A percentile compares a stretch with the other conserved stretches of the same genome.
Evolutionary conservation across 352 stramenopile species (phyloP).

Genomic region (Phytophthora rubi): DNA sequence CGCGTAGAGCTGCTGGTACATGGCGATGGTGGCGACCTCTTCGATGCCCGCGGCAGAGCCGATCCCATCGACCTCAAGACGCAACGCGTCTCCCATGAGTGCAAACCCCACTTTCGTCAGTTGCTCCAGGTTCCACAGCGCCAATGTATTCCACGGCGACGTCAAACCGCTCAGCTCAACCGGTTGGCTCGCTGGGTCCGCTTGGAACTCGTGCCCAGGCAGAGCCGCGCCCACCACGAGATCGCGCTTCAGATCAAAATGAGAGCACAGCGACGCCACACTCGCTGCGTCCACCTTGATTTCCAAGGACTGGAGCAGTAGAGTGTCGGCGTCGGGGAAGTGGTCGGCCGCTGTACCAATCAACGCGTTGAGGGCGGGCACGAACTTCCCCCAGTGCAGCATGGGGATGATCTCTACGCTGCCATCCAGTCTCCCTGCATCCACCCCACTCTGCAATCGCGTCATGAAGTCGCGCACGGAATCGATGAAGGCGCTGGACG

Average conservation of each 20-base stretch:
- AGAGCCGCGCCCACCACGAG: constrained; percentile 93
- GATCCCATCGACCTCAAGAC: constrained; percentile 51
- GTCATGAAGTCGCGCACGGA: constrained; percentile 54
- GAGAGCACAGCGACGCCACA: constrained; percentile 63
- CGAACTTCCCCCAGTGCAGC: constrained; percentile 94
- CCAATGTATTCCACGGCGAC: constrained; percentile 96
- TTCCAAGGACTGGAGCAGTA: constrained; percentile 94
- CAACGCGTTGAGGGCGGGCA: constrained; percentile 95
- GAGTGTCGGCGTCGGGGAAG: constrained; percentile 55
- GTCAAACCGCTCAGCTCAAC: constrained; percentile 88
- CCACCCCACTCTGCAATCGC: constrained; percentile 37
- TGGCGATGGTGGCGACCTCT: constrained; percentile 93
- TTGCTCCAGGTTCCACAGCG: constrained; percentile 92
- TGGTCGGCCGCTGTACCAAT: constrained; percentile 68
- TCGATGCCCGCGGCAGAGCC: constrained; percentile 81
- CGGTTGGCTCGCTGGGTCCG: constrained; percentile 31
- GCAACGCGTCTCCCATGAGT: constrained; percentile 84
- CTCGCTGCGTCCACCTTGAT: constrained; percentile 61
- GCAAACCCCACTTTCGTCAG: constrained; percentile 92
- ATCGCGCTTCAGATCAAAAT: constrained; percentile 73
- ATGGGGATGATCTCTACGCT: constrained; percentile 89
- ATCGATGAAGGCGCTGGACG: constrained; percentile 37
- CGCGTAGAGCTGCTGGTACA: constrained; percentile 90
- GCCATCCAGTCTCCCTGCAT: constrained; percentile 11
- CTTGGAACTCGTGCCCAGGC: constrained; percentile 72